Base-by-base conservation (phyloP, 2,329 filamentous ascomycete species). In the Pezicula radicicola region DNA sequence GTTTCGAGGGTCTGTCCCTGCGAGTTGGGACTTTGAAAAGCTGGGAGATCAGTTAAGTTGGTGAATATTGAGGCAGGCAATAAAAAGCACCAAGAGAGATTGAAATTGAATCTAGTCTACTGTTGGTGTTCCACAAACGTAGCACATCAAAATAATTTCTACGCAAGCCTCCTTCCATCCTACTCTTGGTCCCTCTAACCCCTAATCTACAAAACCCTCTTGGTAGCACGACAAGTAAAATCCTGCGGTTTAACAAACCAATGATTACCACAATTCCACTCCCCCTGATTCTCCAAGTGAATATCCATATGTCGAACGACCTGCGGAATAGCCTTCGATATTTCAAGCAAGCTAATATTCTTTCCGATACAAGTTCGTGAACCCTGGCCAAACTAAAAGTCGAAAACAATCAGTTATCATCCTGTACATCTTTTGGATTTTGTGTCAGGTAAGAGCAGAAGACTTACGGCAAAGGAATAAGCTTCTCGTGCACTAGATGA, bases 301-400 rank as follows among this genome's bases (percentile, higher is more conserved):
- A 47, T 36, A 6, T 47, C 45, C 13, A 47, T 36, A n/a, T 36
- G 45, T 4, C 35, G 30, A 19, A 47, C 35, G 7, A 47, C 19
- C 21, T 47, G 45, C 19, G 71, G 70, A 3, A 74, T 63, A 6
- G 72, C 49, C 55, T 72, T 73, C 7, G 61, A 63, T 46, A 75
- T 67, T 52, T 75, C 71, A 46, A 75, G 58, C 2, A 68, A 58
- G 0, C 70, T 68, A 21, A 74, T 66, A 42, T 75, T 65, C 30
- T 68, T 65, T 0, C 72, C 72, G 0, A 74, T 52, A 42, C 72
- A 74, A 0, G 67, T 70, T 4, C 72, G 58, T 0, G 66, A 63
- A 1, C 70, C 70, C 8, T 67, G 52, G 0, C 70, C 70, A 49
- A 73, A 73, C 66, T 16, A 40, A 41, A 73, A 58, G 9, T 33